Evolutionary conservation across 2,329 filamentous ascomycete genomes (phyloP).

Genomic region (Beauveria caledonica): DNA sequence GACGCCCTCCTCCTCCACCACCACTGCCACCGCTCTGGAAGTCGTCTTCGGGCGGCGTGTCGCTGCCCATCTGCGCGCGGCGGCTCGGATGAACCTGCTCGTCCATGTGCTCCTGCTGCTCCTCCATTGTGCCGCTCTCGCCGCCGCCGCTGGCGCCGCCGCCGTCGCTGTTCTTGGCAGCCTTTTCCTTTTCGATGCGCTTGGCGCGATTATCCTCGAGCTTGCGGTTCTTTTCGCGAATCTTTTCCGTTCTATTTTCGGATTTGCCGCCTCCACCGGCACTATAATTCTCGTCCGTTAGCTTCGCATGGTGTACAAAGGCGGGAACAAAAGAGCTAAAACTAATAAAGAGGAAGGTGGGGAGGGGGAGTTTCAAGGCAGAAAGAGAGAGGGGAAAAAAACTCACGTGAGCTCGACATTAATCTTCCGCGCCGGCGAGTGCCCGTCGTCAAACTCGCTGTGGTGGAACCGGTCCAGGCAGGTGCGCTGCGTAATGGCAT

Average conservation of each 20-base stretch:
- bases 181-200: slow-evolving; percentile 39
- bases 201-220: slow-evolving; percentile 57
- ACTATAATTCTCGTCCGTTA: slow-evolving; percentile 20
- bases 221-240: slow-evolving; percentile 78
- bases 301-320: no score
- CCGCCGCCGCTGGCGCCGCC: slow-evolving; percentile 15
- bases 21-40: background rate
- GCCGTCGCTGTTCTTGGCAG: slow-evolving; percentile 25
- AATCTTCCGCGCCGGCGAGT: slow-evolving; percentile 59
- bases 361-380: no score
- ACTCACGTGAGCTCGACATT: slow-evolving; percentile 86
- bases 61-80: slow-evolving; percentile 21
- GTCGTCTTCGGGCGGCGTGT: slow-evolving; percentile 17
- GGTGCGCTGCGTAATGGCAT: slow-evolving; percentile 84
- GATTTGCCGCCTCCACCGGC: slow-evolving; percentile 82
- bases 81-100: slow-evolving; percentile 46
- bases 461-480: slow-evolving; percentile 89
- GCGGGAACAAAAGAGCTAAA: no score
- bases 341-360: no score
- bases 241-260: slow-evolving; percentile 62
- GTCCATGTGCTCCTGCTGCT: slow-evolving; percentile 22
- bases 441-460: slow-evolving; percentile 57
- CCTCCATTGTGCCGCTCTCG: slow-evolving; percentile 18
- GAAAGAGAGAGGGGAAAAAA: no score
- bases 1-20: background rate